Evolutionary conservation across 148 eudicot species (phyloP), one percentile per base, ranked within the genome.

Genomic region (Arctostaphylos glauca): DNA sequence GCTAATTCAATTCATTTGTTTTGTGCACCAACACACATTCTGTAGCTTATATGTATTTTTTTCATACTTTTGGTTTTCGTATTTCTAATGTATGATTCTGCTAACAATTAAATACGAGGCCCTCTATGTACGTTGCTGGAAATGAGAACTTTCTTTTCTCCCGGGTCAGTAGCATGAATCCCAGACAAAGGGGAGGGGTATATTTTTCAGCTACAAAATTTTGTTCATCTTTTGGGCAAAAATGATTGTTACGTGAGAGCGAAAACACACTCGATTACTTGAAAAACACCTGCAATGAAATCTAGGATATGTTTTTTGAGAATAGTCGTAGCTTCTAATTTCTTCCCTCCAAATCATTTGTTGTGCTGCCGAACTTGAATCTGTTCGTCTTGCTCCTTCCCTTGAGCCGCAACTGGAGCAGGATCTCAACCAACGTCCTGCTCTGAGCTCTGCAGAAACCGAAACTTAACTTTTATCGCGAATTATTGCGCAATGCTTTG

Each of bases 191-290:
- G 38, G 38, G 38, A 31, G 38, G 38, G 38, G 38, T 31, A 31
- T 31, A 31, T n/a, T 25, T 60, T 64, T 3, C n/a, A 23, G 47
- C 73, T 48, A 31, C 60, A 67, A 50, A 25, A 66, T 49, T 78
- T 78, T 58, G 3, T 14, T 2, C 25, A 8, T 76, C 16, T 74
- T 74, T 74, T 25, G 25, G 4, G 21, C 19, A 3, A 46, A 21
- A 73, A 25, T 6, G 12, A 46, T 46, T 73, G 4, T 90, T 87
- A 89, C 38, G 38, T 88, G 86, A 85, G 92, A 91, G 85, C 52
- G 70, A 23, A 50, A 83, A 79, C 76, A 78, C 86, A 78, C 81
- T 74, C 66, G 85, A 84, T 74, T 81, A 23, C 38, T 31, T 1
- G 1, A n/a, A 19, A 49, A n/a, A 19, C 8, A 47, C 23, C 12